Percentiles rank a stretch among this genome's conserved stretches.
These are phyloP conservation scores for Castanea mollissima DNA, from an alignment of 306 rosid species.

Conservation along the genomic window DNA sequence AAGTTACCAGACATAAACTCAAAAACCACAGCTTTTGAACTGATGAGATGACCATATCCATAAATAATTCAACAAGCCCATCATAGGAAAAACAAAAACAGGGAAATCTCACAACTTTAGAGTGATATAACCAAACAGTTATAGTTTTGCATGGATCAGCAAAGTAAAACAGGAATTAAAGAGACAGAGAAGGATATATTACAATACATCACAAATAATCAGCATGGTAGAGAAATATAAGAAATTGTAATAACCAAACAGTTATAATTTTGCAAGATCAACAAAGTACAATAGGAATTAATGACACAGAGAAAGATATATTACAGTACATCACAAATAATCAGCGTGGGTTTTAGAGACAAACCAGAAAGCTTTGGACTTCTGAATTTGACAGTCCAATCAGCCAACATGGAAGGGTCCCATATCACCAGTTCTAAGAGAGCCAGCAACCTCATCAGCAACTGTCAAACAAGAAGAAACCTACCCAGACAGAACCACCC, in stretches of 20 bases:
- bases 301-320: too few relatives aligned
- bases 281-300: not conserved
- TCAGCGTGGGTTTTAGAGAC: not conserved
- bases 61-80: too few relatives aligned
- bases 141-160: not conserved
- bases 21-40: not conserved
- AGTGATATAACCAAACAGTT: not conserved
- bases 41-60: not conserved
- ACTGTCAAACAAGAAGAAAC: slow-evolving; percentile 71
- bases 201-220: not conserved
- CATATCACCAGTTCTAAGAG: slow-evolving; percentile 84
- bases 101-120: not conserved
- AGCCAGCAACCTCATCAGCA: slow-evolving; percentile 80
- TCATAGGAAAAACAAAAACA: too few relatives aligned
- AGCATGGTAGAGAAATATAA: not conserved
- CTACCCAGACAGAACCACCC: slow-evolving; percentile 75
- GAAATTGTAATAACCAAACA: not conserved
- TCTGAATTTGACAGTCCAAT: slow-evolving; percentile 19
- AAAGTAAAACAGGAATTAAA: not conserved
- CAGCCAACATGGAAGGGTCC: slow-evolving; percentile 82
- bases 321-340: not conserved
- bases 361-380: slow-evolving; percentile 17
- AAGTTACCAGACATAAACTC: not conserved
- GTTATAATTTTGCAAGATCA: not conserved
- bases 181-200: not conserved